Conservation (phyloP, 2,329 filamentous ascomycete genomes). For the Tolypocladium album region DNA sequence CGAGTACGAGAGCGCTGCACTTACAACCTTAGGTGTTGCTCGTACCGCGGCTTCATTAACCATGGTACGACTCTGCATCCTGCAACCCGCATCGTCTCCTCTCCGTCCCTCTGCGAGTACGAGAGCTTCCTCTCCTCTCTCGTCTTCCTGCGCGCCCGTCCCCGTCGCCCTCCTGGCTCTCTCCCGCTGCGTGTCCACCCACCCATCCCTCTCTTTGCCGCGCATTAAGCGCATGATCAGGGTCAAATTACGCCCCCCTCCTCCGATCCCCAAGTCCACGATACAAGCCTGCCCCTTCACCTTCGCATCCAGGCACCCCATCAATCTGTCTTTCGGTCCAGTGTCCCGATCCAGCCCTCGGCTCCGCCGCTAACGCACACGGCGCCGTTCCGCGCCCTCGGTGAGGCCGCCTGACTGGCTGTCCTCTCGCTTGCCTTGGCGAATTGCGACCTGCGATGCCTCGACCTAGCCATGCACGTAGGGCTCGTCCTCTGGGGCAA, state of each 20-base stretch:
- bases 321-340: neutral
- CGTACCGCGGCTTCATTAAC: too few relatives aligned
- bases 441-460: neutral
- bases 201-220: neutral
- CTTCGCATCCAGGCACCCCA: neutral
- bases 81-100: neutral
- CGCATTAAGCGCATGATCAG: neutral
- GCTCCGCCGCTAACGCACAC: slow-evolving; percentile 8
- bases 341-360: neutral
- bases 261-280: neutral
- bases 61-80: neutral
- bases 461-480: neutral
- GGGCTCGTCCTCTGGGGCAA: neutral
- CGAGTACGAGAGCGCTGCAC: too few relatives aligned
- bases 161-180: neutral
- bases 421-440: neutral
- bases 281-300: neutral
- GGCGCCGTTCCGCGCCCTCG: slow-evolving; percentile 19
- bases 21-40: too few relatives aligned
- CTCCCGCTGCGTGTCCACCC: neutral
- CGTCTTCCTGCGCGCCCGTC: too few relatives aligned
- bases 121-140: too few relatives aligned
- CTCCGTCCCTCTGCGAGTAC: neutral
- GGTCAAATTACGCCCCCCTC: neutral
- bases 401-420: slow-evolving; percentile 12